Evolutionary conservation across 768 basidiomycete species (phyloP), one percentile per base, ranked within the genome.

Genomic region (Boletus fagicola): DNA sequence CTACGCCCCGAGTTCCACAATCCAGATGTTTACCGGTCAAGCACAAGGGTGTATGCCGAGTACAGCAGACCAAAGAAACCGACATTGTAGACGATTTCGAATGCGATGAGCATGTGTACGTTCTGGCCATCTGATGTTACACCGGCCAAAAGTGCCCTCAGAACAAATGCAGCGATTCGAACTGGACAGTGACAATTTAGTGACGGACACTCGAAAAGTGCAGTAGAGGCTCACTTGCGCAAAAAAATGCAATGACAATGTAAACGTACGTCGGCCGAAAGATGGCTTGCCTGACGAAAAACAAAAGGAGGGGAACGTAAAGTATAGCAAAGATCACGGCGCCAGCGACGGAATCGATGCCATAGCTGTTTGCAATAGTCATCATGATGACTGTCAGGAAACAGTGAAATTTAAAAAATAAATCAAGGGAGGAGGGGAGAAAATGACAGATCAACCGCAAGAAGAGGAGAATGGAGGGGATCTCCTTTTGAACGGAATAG

Each of bases 1-100:
- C 16, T 7, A 26, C 10, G 30, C 5, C 5, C 4, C 22, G 13
- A 30, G 26, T 12, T 53, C 7, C 22, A 30, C 39, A 59, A 56
- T 1, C 28, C n/a, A 22, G 13, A 20, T 33, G 28, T 62, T 39
- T 46, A 72, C 72, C 72, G 62, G 46, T 75, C 72, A 12, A 72
- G 52, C 16, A 71, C 72, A 11, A 75, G 66, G 20, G 60, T 67
- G 53, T 75, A 73, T 18, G 72, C 66, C 13, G 69, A 74, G 50
- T 71, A 74, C 9, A 75, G 48, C 40, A 75, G 50, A 59, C 68
- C 71, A 26, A 72, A 75, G 68, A 75, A 73, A 43, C 73, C 74
- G 18, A 69, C 65, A 45, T 68, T 73, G 58, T 75, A 75, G 20
- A 75, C 33, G 53, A 74, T 57, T 53, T 68, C 61, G 49, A 65